Evolutionary conservation across 2,329 filamentous ascomycete genomes (phyloP).

Genomic region (Westerdykella sp.): DNA sequence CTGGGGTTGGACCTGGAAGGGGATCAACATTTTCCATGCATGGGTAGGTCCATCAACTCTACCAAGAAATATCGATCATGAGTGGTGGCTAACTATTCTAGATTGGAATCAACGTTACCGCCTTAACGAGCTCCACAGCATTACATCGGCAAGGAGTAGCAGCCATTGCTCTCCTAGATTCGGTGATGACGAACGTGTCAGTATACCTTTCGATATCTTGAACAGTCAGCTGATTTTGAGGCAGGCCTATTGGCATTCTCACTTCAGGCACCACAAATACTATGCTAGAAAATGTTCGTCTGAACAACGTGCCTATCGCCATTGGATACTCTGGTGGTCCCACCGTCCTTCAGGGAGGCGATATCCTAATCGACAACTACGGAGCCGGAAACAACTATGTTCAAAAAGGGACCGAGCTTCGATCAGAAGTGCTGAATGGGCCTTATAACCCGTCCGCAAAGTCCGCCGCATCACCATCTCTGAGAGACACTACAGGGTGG

Average conservation of each 20-base stretch:
- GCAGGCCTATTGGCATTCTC: no score
- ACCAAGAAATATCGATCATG: conserved; percentile 25
- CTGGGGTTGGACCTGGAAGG: conserved; percentile 39
- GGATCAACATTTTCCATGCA: conserved; percentile 13
- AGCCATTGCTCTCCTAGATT: not conserved
- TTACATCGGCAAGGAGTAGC: not conserved
- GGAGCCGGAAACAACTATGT: conserved; percentile 7
- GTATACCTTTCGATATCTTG: no score
- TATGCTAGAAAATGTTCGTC: conserved; percentile 46
- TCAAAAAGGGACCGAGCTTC: no score
- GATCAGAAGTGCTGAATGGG: conserved; percentile 15
- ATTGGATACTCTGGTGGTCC: conserved; percentile 3
- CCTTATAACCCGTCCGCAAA: conserved; percentile 28
- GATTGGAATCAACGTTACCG: conserved; percentile 25
- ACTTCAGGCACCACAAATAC: conserved; percentile 13
- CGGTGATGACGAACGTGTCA: not conserved
- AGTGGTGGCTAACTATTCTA: conserved; percentile 42
- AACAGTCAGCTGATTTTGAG: no score
- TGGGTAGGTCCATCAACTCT: conserved; percentile 17
- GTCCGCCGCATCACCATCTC: no score
- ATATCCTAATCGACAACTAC: conserved; percentile 4
- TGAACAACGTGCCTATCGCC: conserved; percentile 3
- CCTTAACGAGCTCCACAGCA: conserved; percentile 38
- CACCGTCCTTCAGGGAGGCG: conserved; percentile 6
- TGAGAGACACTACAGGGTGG: no score